These are phyloP conservation scores for Salix udensis DNA, from an alignment of 345 rosid species.

Conservation along the genomic window DNA sequence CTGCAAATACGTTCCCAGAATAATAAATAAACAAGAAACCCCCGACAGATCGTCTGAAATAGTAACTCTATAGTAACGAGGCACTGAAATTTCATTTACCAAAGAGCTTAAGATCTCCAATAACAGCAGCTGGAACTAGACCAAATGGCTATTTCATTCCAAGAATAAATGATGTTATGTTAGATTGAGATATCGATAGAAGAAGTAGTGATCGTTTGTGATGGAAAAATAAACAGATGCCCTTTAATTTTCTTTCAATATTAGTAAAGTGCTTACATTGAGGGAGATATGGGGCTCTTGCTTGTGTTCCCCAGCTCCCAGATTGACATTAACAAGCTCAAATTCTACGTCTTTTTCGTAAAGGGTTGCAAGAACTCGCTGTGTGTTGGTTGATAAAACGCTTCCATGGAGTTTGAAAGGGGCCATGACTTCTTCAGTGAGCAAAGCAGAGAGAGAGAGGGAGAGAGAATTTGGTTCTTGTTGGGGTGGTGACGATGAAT, in stretches of 20 bases:
- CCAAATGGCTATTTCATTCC: background rate
- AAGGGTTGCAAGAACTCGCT: slow-evolving; percentile 47
- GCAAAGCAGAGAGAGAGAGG: background rate
- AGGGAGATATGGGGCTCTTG: slow-evolving; percentile 45
- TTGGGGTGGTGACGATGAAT: background rate
- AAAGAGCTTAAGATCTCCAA: background rate
- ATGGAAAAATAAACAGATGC: background rate
- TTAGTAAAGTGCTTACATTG: slow-evolving; percentile 37
- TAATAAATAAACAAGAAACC: background rate
- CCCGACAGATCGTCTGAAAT: background rate
- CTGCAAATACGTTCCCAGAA: background rate
- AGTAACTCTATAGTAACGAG: background rate
- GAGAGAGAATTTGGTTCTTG: background rate
- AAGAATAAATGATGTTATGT: background rate
- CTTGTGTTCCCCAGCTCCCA: slow-evolving; percentile 61
- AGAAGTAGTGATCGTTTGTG: background rate
- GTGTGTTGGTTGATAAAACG: slow-evolving; percentile 42
- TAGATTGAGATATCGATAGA: background rate
- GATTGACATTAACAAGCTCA: slow-evolving; percentile 44
- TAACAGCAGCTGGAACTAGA: background rate
- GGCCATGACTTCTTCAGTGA: slow-evolving; percentile 29
- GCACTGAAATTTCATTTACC: background rate
- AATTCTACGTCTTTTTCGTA: slow-evolving; percentile 60
- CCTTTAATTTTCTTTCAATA: background rate
- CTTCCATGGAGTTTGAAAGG: slow-evolving; percentile 42